Evolutionary conservation across 192 early-diverging fungal genomes (phyloP), one percentile per base, ranked within the genome.

Genomic region (Linnemannia hyalina): DNA sequence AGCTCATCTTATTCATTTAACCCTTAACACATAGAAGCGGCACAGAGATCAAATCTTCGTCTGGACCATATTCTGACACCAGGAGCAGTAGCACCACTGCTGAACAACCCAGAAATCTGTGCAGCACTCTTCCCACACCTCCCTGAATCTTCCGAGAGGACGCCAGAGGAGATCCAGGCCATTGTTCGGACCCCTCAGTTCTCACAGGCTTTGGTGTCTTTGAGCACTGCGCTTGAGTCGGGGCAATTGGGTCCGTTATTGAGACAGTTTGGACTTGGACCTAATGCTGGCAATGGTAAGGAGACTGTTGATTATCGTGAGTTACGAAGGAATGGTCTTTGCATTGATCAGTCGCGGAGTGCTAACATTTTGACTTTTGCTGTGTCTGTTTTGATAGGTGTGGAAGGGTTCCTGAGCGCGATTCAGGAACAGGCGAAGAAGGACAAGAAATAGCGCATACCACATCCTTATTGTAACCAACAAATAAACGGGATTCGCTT

Each of bases 181-280:
- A 83, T 92, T 38, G 80, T 90, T 13, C 77, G 82, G n/a, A 88
- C 86, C 9, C 90, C 91, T 42, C 91, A 92, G 52, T 92, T 92
- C 75, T 78, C 81, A 47, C 88, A 90, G 83, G 89, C 91, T 13
- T 74, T 92, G n/a, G 89, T 91, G n/a, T 82, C 83, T 7, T 75
- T 92, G 65, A 90, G 85, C 49, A 77, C 82, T 18, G 91, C 91
- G 26, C 70, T 92, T 18, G 89, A 90, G 73, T 90, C 90, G 16
- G 91, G 91, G 9, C 90, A 92, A 74, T 76, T 92, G n/a, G 90
- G 91, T 1, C 90, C 91, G 16, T 65, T 92, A 2, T 69, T 91
- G 81, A 83, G 85, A 49, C 88, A 90, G 69, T 86, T 92, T 32
- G 91, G 91, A 4, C 69, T 92, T 20, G 90, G 90, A 78, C 74